A percentile compares a stretch with the other conserved stretches of the same genome.
Evolutionary conservation across 164 flowering plant genomes (phyloP).

Genomic region (Vitis rotundifolia): DNA sequence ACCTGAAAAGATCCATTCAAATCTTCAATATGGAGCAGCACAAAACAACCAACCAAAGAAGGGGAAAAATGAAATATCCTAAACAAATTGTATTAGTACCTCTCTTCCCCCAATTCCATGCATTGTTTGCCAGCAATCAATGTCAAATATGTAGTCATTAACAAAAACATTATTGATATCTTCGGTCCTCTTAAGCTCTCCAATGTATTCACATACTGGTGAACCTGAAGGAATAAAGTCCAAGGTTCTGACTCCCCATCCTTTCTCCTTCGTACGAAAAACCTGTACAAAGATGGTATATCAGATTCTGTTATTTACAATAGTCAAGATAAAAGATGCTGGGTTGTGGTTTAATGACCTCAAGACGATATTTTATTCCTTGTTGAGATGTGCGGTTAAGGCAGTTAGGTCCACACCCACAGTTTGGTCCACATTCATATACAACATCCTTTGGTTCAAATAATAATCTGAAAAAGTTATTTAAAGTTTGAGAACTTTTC

Average conservation of each 20-base stretch:
- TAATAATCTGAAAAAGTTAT: slow-evolving; percentile 9
- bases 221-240: slow-evolving; percentile 29
- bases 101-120: slow-evolving; percentile 27
- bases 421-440: slow-evolving; percentile 25
- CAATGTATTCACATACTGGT: slow-evolving; percentile 19
- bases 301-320: no score
- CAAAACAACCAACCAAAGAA: background rate
- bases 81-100: slow-evolving; percentile 6
- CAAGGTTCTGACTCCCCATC: slow-evolving; percentile 30
- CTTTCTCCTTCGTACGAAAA: slow-evolving; percentile 18
- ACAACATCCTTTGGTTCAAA: slow-evolving; percentile 21
- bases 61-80: background rate
- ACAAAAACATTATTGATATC: slow-evolving; percentile 17
- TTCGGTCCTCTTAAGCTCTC: slow-evolving; percentile 17
- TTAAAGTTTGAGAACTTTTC: no score
- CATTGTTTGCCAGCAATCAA: slow-evolving; percentile 27
- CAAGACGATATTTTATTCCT: slow-evolving; percentile 17
- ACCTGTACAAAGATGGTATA: slow-evolving; percentile 6
- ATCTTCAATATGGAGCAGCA: no score
- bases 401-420: slow-evolving; percentile 30
- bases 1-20: no score
- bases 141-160: slow-evolving; percentile 27
- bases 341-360: slow-evolving; percentile 4
- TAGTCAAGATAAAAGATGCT: no score
- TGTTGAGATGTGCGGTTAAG: slow-evolving; percentile 23